Evolutionary conservation across 176 grass and related monocot species (phyloP), one percentile per base, ranked within the genome.

Genomic region (Oryza meyeriana): DNA sequence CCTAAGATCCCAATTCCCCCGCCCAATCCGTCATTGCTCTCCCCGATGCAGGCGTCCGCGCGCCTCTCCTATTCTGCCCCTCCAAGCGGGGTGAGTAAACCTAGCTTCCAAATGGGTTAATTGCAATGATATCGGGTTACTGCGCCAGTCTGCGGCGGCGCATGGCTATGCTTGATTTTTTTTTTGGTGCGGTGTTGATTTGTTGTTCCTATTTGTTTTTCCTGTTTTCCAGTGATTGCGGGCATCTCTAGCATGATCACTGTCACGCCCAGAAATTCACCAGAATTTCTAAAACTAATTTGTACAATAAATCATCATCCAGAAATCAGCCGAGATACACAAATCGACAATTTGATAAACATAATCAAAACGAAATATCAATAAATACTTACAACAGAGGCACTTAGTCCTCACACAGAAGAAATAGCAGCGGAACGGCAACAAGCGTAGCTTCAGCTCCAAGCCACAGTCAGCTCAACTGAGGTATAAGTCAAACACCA

Each of bases 11-110:
- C 26, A 25, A 2, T 22, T 6, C 30, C 44, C n/a, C 69, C 20
- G 24, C 13, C 61, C 71, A 22, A 65, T 81, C 42, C 14, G n/a
- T 41, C 65, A 57, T n/a, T n/a, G 63, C 55, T 40, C n/a, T n/a
- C n/a, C 30, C 66, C 42, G 81, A 95, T 95, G 93, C 93, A 95
- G 84, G 87, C 87, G 42, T 57, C 78, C 45, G 48, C 69, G 44
- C 85, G 90, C 71, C 77, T 92, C 90, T 85, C 64, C 36, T 87
- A 86, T 29, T 17, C 86, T 33, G 33, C 72, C 65, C 72, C n/a
- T 90, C 87, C 41, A 92, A 79, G 85, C n/a, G 79, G 70, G 93
- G 93, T 95, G 67, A 83, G 72, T 27, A n/a, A 58, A 72, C 14
- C 24, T 33, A 44, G 61, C 64, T 31, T 74, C 41, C 32, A 55